phyloP scores from a whole-genome alignment of 2,329 filamentous ascomycete species.

The Beauveria medogensis region DNA sequence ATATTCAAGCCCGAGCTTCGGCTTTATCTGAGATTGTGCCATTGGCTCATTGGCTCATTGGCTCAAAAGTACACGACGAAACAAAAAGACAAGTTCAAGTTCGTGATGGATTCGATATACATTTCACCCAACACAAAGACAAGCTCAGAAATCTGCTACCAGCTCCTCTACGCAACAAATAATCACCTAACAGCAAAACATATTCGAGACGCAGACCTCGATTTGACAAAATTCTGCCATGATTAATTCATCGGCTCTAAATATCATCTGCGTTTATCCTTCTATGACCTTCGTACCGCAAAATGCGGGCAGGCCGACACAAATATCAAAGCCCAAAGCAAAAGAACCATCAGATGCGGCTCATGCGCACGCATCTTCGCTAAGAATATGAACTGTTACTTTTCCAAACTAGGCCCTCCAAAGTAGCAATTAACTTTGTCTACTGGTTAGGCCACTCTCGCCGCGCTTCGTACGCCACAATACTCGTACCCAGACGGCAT shows the following conservation, averaged over 20 bases:
- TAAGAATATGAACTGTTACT: conserved; percentile 1
- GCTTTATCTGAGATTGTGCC: not conserved
- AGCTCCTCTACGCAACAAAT: not conserved
- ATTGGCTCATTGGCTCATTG: not conserved
- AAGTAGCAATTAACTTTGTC: not conserved
- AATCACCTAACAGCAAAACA: not conserved
- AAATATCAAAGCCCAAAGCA: not conserved
- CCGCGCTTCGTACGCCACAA: no score
- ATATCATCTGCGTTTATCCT: not conserved
- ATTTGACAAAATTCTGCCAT: not conserved
- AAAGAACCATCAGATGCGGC: not conserved
- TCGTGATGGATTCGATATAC: no score
- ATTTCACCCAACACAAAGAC: no score
- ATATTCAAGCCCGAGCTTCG: not conserved
- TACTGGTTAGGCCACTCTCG: not conserved
- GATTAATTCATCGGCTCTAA: not conserved
- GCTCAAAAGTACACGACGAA: not conserved
- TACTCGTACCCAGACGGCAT: not conserved
- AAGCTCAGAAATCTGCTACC: no score
- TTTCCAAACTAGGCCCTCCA: not conserved
- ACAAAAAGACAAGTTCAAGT: not conserved
- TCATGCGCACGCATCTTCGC: not conserved
- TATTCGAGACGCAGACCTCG: not conserved
- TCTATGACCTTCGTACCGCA: not conserved
- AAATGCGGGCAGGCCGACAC: not conserved